Conservation (phyloP, 2,329 filamentous ascomycete species). For the Cadophora luteo-olivacea region DNA sequence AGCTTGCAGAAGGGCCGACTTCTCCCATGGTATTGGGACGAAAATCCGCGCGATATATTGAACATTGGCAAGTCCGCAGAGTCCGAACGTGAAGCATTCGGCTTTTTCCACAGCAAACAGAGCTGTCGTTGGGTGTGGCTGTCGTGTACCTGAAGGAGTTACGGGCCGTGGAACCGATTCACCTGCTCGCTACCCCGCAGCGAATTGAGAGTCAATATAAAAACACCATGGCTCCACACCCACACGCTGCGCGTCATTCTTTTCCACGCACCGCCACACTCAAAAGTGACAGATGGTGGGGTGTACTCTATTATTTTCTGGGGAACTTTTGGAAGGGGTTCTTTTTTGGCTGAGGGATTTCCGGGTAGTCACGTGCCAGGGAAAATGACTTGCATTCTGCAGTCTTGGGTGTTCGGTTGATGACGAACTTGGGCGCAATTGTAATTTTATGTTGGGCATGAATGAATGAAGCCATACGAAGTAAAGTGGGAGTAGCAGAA, state of each 20-base stretch:
- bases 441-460: slow-evolving; percentile 15
- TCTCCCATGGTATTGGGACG: slow-evolving; percentile 3
- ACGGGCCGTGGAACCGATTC: slow-evolving; percentile 7
- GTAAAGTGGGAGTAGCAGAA: not conserved
- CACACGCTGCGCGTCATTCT: slow-evolving; percentile 4
- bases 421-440: slow-evolving; percentile 1
- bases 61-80: not conserved
- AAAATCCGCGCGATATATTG: slow-evolving; percentile 12
- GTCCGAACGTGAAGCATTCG: not conserved
- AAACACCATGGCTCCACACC: not conserved
- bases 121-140: slow-evolving; percentile 10
- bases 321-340: slow-evolving; percentile 1
- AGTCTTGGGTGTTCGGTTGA: slow-evolving; percentile 7
- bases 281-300: not conserved
- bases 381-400: not conserved
- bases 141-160: slow-evolving; percentile 11
- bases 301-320: not conserved
- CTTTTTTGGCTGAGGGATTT: slow-evolving; percentile 14
- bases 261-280: slow-evolving; percentile 7
- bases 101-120: not conserved
- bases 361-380: slow-evolving; percentile 9
- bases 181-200: slow-evolving; percentile 9
- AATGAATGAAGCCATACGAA: slow-evolving; percentile 9
- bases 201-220: slow-evolving; percentile 13
- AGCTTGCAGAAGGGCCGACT: slow-evolving; percentile 10